A percentile compares a stretch with the other conserved stretches of the same genome.
Conservation (phyloP, 352 stramenopile genomes). For the Phytophthora pini region DNA sequence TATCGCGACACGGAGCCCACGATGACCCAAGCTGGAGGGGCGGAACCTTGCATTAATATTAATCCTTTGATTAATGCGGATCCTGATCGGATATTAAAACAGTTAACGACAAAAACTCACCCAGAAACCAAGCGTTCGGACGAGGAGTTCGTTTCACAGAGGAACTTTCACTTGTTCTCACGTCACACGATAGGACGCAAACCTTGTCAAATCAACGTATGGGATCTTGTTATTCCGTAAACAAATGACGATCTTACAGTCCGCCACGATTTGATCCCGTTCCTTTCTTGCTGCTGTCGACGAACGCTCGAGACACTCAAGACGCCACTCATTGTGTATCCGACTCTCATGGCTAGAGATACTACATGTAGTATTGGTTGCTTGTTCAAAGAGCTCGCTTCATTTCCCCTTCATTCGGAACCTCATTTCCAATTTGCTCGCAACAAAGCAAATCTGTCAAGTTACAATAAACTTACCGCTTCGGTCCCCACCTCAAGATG, state of each 20-base stretch:
- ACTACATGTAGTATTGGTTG: not conserved
- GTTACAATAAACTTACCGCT: not conserved
- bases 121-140: not conserved
- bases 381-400: slow-evolving; percentile 14
- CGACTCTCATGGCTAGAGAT: slow-evolving; percentile 4
- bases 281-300: not conserved
- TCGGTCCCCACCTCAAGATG: slow-evolving; percentile 10
- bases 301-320: not conserved
- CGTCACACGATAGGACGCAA: slow-evolving; percentile 7
- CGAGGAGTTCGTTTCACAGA: no score
- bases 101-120: slow-evolving; percentile 1
- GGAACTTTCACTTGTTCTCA: not conserved
- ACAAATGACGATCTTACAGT: not conserved
- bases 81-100: slow-evolving; percentile 2
- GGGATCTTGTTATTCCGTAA: slow-evolving; percentile 8
- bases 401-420: slow-evolving; percentile 1
- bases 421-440: slow-evolving; percentile 30
- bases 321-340: not conserved
- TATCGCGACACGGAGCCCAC: no score
- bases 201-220: slow-evolving; percentile 24
- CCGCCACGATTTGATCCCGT: not conserved
- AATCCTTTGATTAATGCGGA: slow-evolving; percentile 4
- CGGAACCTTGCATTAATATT: not conserved
- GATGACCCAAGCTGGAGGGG: no score
- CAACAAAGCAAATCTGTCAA: slow-evolving; percentile 12